Evolutionary conservation across 176 grass and related monocot species (phyloP), one percentile per base, ranked within the genome.

Genomic region (Cenchrus purpureus): DNA sequence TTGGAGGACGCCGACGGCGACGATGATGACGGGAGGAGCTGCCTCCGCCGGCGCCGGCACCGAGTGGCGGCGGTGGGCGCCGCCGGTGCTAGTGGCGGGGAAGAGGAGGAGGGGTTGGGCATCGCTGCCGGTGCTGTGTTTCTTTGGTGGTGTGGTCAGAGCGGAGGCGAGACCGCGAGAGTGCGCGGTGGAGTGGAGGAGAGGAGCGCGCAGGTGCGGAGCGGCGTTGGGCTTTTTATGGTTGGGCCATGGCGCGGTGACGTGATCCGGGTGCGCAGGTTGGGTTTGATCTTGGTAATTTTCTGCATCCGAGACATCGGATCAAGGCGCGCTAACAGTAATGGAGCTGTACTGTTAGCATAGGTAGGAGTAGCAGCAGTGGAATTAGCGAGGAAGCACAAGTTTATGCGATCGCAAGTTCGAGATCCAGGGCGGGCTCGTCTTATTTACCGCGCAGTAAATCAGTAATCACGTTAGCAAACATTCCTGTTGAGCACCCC

Each of bases 61-160:
- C 45, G 74, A 14, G 71, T 5, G 19, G 40, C 25, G 13, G 57
- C 8, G 12, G n/a, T 8, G 7, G 64, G 46, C 37, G 25, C 37
- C 19, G 73, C 32, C 0, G 72, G 56, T 1, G 40, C 65, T 48
- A 71, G 40, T 13, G 63, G 1, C 37, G 37, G 37, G 37, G 37
- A 40, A 10, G 86, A 8, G 68, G n/a, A n/a, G n/a, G 74, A 54
- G 34, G 84, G 84, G 79, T 19, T 73, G 66, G 88, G 88, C 88
- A 90, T 86, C 17, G 80, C 48, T 0, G 22, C 1, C n/a, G n/a
- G n/a, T 7, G 50, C 12, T 19, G 3, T 58, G 40, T 22, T n/a
- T 9, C 4, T 51, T 51, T 75, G 70, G 53, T 71, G 68, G 32
- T 52, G 62, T n/a, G 42, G 40, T 51, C 37, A 40, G 37, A 40